Percentiles rank a stretch among this genome's conserved stretches.
Conservation (phyloP, 495 filamentous ascomycete species). For the Aspergillus funiculosus region DNA sequence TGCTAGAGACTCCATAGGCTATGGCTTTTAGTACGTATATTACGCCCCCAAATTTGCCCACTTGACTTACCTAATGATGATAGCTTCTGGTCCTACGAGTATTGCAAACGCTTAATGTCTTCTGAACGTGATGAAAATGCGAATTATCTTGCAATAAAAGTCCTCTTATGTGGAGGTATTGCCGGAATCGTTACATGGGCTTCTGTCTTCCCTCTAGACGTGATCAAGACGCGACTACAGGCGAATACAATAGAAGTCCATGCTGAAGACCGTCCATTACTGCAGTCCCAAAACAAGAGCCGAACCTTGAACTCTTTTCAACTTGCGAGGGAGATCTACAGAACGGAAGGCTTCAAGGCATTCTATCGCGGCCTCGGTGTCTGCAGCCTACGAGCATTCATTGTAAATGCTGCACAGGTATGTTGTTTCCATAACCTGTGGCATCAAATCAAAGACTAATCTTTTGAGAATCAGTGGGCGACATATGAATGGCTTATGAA, state of each 20-base stretch:
- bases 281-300: slow-evolving; percentile 13
- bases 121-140: slow-evolving; percentile 30
- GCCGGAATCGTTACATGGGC: slow-evolving; percentile 82
- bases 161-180: slow-evolving; percentile 75
- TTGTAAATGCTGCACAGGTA: slow-evolving; percentile 68
- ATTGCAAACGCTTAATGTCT: slow-evolving; percentile 52
- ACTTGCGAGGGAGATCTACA: slow-evolving; percentile 58
- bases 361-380: slow-evolving; percentile 76
- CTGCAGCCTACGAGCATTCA: slow-evolving; percentile 76
- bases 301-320: slow-evolving; percentile 50
- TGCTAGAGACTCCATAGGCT: slow-evolving; percentile 75
- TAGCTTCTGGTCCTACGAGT: slow-evolving; percentile 82
- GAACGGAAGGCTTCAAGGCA: slow-evolving; percentile 52
- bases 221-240: slow-evolving; percentile 84
- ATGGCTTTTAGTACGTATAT: slow-evolving; percentile 73
- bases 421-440: slow-evolving; percentile 11
- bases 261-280: slow-evolving; percentile 27
- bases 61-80: slow-evolving; percentile 7
- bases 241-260: slow-evolving; percentile 47
- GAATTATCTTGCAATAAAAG: slow-evolving; percentile 49
- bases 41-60: slow-evolving; percentile 13
- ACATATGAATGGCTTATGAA: slow-evolving; percentile 81
- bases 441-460: slow-evolving; percentile 16
- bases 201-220: slow-evolving; percentile 81
- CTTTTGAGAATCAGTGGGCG: slow-evolving; percentile 58